Percentiles rank a stretch among this genome's conserved stretches.
These are phyloP conservation scores for Penicillium maclennaniae DNA, from an alignment of 495 filamentous ascomycete species.

Conservation along the genomic window DNA sequence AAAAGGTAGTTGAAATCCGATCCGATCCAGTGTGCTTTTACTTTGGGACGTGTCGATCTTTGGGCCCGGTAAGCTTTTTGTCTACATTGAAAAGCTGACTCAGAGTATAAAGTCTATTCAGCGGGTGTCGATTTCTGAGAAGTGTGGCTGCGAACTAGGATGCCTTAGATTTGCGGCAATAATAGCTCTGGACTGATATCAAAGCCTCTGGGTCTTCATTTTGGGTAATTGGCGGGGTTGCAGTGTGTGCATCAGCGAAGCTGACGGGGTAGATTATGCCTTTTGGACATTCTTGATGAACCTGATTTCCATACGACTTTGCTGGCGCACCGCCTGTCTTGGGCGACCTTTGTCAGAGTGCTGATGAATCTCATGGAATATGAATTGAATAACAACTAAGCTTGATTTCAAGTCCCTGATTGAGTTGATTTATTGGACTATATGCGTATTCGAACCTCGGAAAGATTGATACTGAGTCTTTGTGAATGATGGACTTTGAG, in stretches of 20 bases:
- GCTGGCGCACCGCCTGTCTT: background rate
- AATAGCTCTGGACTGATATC: background rate
- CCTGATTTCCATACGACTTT: too few relatives aligned
- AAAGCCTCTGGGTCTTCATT: background rate
- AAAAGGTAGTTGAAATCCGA: background rate
- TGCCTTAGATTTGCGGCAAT: background rate
- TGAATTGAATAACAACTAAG: too few relatives aligned
- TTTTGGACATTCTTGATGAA: too few relatives aligned
- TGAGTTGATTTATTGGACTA: background rate
- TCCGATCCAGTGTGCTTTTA: background rate
- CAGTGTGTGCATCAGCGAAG: background rate
- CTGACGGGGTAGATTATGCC: too few relatives aligned
- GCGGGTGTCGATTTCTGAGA: background rate
- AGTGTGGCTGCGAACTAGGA: background rate
- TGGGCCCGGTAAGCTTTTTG: background rate
- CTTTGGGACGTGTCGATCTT: background rate
- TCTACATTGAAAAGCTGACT: background rate
- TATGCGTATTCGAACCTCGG: background rate
- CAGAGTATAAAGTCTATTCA: background rate
- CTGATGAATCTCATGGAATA: background rate
- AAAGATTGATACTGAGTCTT: too few relatives aligned
- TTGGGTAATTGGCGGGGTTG: background rate
- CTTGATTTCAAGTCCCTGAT: too few relatives aligned
- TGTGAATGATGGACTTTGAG: too few relatives aligned
- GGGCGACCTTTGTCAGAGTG: background rate